Conservation (phyloP, 805 yeast species). For the Scheffersomyces ergatensis region DNA sequence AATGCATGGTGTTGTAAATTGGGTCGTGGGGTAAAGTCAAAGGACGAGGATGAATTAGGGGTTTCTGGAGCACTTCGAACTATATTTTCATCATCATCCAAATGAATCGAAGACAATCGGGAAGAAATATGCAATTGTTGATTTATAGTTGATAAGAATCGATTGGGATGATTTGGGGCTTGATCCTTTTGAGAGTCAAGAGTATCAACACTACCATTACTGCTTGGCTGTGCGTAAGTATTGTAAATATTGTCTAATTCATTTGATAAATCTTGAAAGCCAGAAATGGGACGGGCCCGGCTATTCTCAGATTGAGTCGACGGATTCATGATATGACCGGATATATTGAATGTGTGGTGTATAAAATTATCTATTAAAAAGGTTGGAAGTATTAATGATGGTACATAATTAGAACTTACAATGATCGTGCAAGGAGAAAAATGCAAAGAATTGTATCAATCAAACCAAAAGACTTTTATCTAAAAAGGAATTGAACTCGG, state of each 20-base stretch:
- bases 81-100: conserved; percentile 9
- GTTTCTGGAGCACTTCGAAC: conserved; percentile 27
- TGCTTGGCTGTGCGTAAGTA: not conserved
- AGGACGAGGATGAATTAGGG: conserved; percentile 26
- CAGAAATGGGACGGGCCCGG: not conserved
- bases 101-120: conserved; percentile 17
- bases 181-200: conserved; percentile 22
- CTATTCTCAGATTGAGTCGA: not conserved
- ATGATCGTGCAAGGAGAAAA: too few species aligned
- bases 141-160: not conserved
- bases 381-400: too few species aligned
- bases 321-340: not conserved
- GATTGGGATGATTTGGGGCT: conserved; percentile 6
- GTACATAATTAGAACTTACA: too few species aligned
- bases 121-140: conserved; percentile 20
- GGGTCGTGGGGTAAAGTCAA: conserved; percentile 26
- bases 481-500: too few species aligned
- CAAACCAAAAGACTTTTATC: too few species aligned
- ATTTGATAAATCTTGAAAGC: not conserved
- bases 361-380: too few species aligned
- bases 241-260: not conserved
- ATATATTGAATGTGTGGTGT: too few species aligned
- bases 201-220: conserved; percentile 21
- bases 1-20: conserved; percentile 17
- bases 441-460: too few species aligned